A percentile compares a stretch with the other conserved stretches of the same genome.
Evolutionary conservation across 768 basidiomycete species (phyloP).

Genomic region (Lentinula sp.): DNA sequence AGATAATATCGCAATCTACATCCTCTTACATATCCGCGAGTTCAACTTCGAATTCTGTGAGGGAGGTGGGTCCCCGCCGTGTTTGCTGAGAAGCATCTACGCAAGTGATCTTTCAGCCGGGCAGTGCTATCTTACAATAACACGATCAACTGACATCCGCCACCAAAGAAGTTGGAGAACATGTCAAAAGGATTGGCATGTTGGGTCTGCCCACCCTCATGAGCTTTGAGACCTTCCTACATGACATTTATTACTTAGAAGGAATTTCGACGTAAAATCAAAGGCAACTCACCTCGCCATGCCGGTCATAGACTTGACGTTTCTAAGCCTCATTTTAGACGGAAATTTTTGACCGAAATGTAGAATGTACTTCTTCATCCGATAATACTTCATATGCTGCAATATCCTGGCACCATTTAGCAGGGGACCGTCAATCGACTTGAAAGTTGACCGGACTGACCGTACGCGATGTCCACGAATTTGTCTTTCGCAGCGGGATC

Average conservation of each 20-base stretch:
- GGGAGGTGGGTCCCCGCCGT: constrained; percentile 68
- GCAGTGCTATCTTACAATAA: no score
- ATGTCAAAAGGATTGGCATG: constrained; percentile 90
- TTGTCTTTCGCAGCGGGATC: constrained; percentile 74
- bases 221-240: constrained; percentile 87
- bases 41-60: constrained; percentile 81
- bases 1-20: neutral
- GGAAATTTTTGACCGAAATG: neutral
- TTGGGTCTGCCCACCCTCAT: constrained; percentile 78
- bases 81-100: constrained; percentile 54
- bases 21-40: constrained; percentile 72
- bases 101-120: neutral
- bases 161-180: constrained; percentile 90
- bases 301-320: constrained; percentile 88
- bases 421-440: neutral
- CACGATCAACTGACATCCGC: constrained; percentile 49
- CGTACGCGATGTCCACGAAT: constrained; percentile 89
- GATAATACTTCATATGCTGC: constrained; percentile 94
- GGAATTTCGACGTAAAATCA: neutral
- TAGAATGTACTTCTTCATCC: constrained; percentile 58
- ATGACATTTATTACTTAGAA: constrained; percentile 2
- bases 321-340: constrained; percentile 44
- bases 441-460: constrained; percentile 33
- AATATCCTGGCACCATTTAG: constrained; percentile 7
- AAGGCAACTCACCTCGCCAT: constrained; percentile 65